Evolutionary conservation across 768 basidiomycete genomes (phyloP).

Genomic region (Megacollybia marginata): DNA sequence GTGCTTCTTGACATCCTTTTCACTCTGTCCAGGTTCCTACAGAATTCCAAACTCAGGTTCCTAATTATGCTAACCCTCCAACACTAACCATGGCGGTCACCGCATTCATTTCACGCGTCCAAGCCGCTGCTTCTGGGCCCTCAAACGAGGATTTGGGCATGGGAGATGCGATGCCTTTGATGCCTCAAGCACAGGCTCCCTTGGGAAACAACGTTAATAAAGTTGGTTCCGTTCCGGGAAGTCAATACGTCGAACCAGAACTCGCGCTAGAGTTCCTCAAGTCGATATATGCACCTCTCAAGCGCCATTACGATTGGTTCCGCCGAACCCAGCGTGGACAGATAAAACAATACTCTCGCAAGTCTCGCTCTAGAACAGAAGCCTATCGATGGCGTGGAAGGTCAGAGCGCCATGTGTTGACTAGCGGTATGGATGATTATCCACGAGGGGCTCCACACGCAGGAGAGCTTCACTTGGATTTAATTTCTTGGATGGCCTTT

Average conservation of each 20-base stretch:
- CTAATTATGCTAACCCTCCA: conserved; percentile 91
- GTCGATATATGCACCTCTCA: conserved; percentile 77
- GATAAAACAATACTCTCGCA: conserved; percentile 83
- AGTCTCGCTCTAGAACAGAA: conserved; percentile 80
- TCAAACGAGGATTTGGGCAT: conserved; percentile 62
- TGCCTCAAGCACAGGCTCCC: conserved; percentile 29
- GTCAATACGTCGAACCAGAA: conserved; percentile 47
- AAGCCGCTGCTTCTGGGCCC: conserved; percentile 33
- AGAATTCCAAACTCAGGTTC: conserved; percentile 91
- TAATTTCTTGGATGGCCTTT: conserved; percentile 96
- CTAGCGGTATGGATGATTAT: conserved; percentile 96
- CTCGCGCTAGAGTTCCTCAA: conserved; percentile 63
- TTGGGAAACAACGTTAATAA: conserved; percentile 7
- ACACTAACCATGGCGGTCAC: conserved; percentile 93
- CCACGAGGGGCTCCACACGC: conserved; percentile 84
- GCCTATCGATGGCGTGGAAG: conserved; percentile 94
- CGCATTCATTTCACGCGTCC: conserved; percentile 76
- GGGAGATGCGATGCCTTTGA: conserved; percentile 48
- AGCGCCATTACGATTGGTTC: conserved; percentile 96
- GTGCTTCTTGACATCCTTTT: background rate
- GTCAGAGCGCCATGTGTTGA: conserved; percentile 79
- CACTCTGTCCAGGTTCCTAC: conserved; percentile 56
- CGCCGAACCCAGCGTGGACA: conserved; percentile 89
- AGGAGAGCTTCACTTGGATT: conserved; percentile 89
- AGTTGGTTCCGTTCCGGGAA: conserved; percentile 15